These are phyloP conservation scores for Pezicula neosporulosa DNA, from an alignment of 2,329 filamentous ascomycete genomes.

Conservation along the genomic window DNA sequence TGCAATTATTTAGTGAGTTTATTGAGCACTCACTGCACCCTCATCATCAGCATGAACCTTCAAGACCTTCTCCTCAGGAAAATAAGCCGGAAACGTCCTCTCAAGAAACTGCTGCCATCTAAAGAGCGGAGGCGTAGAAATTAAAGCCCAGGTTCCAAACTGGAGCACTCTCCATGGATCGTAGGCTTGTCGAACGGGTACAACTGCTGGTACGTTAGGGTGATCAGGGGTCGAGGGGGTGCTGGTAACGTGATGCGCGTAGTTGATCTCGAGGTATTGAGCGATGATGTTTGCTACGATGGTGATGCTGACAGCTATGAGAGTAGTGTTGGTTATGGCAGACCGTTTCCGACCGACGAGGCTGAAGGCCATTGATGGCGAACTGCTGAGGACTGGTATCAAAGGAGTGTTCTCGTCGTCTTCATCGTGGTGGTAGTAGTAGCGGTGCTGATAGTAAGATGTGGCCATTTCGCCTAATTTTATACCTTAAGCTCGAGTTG, in stretches of 20 bases:
- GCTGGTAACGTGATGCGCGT: background rate
- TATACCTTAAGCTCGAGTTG: no score
- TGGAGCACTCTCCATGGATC: background rate
- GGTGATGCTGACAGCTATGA: background rate
- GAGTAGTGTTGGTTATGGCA: background rate
- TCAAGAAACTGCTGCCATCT: background rate
- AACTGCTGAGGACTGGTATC: no score
- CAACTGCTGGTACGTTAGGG: background rate
- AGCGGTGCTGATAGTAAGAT: no score
- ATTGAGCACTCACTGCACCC: background rate
- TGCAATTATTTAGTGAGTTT: background rate
- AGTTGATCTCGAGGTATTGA: background rate
- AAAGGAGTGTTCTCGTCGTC: no score
- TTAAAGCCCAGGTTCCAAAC: background rate
- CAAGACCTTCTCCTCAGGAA: background rate
- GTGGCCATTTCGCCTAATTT: no score
- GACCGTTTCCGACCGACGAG: background rate
- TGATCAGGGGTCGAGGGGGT: background rate
- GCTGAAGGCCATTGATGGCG: no score
- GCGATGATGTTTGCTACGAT: background rate
- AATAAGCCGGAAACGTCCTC: background rate
- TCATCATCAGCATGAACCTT: background rate
- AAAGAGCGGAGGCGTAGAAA: background rate
- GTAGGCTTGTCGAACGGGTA: background rate
- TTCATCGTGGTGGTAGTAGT: no score